Conservation (phyloP, 352 stramenopile species). For the Pythium grandisporangium region DNA sequence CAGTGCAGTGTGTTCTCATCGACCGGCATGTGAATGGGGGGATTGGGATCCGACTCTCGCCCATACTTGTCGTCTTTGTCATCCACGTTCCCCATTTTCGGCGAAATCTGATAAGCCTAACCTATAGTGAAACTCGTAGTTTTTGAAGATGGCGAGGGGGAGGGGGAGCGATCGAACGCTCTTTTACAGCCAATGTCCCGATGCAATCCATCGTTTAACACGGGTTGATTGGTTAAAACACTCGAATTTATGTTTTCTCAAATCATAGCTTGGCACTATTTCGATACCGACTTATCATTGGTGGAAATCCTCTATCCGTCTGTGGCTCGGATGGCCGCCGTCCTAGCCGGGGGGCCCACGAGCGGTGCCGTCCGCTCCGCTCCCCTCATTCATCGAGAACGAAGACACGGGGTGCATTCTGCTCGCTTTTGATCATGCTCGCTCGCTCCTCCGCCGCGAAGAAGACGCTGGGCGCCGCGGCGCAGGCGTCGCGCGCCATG, state of each 20-base stretch:
- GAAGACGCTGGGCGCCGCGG: constrained; percentile 25
- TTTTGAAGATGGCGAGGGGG: too few relatives aligned
- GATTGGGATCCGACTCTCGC: too few relatives aligned
- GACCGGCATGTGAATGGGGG: too few relatives aligned
- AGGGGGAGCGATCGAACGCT: too few relatives aligned
- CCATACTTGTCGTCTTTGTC: too few relatives aligned
- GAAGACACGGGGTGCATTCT: not conserved
- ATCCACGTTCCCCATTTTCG: too few relatives aligned
- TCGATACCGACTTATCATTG: constrained; percentile 11
- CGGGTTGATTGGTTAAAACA: not conserved
- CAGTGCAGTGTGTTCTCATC: too few relatives aligned
- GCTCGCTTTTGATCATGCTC: constrained; percentile 29
- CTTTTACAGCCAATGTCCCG: too few relatives aligned
- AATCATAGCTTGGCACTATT: constrained; percentile 11
- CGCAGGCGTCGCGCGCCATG: constrained; percentile 57
- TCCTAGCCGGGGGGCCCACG: too few relatives aligned
- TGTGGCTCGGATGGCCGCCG: constrained; percentile 10
- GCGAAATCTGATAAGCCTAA: too few relatives aligned
- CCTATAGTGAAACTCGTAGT: too few relatives aligned
- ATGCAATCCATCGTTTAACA: too few relatives aligned
- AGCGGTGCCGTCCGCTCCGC: not conserved
- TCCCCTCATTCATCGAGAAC: not conserved
- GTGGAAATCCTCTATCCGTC: constrained; percentile 7
- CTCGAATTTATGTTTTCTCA: constrained; percentile 3
- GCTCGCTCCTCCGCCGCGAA: constrained; percentile 27